These are phyloP conservation scores for Collybiopsis confluens DNA, from an alignment of 768 basidiomycete genomes.

Conservation along the genomic window DNA sequence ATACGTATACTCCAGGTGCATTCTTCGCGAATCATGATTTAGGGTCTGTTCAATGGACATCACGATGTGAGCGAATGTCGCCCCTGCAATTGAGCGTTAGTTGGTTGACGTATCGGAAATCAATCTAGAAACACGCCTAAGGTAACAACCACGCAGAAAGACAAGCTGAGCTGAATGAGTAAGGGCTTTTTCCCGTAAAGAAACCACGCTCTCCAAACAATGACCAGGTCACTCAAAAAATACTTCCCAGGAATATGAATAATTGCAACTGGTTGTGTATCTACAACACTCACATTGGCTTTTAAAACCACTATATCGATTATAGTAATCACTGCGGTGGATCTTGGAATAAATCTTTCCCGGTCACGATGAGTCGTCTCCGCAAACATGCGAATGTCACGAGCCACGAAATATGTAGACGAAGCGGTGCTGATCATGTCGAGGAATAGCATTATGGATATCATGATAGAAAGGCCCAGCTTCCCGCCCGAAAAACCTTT, in stretches of 20 bases:
- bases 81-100: neutral
- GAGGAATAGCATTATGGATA: neutral
- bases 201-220: slow-evolving; percentile 2
- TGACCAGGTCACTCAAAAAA: neutral
- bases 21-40: neutral
- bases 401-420: neutral
- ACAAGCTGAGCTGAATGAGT: neutral
- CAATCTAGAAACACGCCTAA: neutral
- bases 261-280: neutral
- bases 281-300: neutral
- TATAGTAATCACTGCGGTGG: neutral
- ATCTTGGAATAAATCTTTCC: neutral
- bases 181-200: neutral
- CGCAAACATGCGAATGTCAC: neutral
- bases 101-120: neutral
- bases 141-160: neutral
- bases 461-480: neutral
- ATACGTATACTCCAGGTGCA: too few species aligned
- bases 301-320: neutral
- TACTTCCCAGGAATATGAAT: neutral
- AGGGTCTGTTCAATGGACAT: neutral
- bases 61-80: neutral
- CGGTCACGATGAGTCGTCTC: neutral
- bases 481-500: neutral
- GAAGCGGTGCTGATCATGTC: neutral